phyloP scores from a whole-genome alignment of 345 rosid species.

The Capsella bursapastoris region DNA sequence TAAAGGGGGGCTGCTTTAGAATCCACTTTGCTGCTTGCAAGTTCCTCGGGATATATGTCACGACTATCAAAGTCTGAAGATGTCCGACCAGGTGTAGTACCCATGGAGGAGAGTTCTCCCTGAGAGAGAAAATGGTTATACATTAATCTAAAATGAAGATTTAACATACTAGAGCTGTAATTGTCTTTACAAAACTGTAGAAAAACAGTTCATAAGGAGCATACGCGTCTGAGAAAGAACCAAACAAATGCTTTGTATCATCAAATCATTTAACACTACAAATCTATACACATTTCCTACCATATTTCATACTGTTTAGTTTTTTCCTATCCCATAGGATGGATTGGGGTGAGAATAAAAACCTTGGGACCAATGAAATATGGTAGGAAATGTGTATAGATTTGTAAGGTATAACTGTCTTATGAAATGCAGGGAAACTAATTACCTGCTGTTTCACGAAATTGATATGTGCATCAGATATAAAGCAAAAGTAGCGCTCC shows the following conservation, averaged over 20 bases:
- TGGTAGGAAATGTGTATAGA: too few relatives aligned
- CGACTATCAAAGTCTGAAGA: constrained; percentile 36
- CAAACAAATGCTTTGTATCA: neutral
- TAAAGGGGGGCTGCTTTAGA: constrained; percentile 59
- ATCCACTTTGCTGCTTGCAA: constrained; percentile 47
- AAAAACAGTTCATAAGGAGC: neutral
- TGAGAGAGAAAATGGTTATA: constrained; percentile 32
- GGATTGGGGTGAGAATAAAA: neutral
- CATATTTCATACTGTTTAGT: constrained; percentile 12
- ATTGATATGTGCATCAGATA: constrained; percentile 74
- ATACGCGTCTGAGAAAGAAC: neutral
- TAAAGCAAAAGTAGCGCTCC: constrained; percentile 74
- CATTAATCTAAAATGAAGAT: constrained; percentile 24
- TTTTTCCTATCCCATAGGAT: neutral
- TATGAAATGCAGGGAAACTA: constrained; percentile 22
- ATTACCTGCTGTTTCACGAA: constrained; percentile 76
- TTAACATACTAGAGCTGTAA: constrained; percentile 14
- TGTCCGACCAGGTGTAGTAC: constrained; percentile 29
- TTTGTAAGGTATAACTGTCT: constrained; percentile 16
- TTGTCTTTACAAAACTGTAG: constrained; percentile 16
- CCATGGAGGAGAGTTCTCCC: constrained; percentile 42
- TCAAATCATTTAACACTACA: constrained; percentile 2
- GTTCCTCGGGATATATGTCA: constrained; percentile 49
- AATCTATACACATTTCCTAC: neutral
- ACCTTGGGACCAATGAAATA: neutral